Conservation (phyloP, 2,329 filamentous ascomycete genomes). For the Sclerotinia trifoliorum region DNA sequence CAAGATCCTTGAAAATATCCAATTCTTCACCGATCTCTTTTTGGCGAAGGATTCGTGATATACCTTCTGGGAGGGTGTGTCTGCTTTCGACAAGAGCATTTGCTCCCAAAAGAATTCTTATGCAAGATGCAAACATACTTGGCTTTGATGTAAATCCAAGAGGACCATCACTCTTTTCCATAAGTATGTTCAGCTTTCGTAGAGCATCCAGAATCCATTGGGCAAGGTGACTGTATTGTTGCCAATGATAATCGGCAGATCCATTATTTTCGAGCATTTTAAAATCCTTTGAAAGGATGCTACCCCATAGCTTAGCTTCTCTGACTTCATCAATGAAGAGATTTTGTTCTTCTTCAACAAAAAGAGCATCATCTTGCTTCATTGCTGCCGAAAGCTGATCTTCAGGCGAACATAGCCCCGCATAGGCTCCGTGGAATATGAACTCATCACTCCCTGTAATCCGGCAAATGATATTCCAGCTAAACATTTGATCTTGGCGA, state of each 20-base stretch:
- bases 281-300: constrained; percentile 41
- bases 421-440: not conserved
- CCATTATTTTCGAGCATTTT: not conserved
- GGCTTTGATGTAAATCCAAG: constrained; percentile 71
- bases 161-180: constrained; percentile 55
- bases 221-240: constrained; percentile 4
- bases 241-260: not conserved
- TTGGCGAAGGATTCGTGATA: not conserved
- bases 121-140: constrained; percentile 62
- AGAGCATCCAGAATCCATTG: constrained; percentile 48
- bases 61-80: not conserved
- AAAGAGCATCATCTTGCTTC: constrained; percentile 66
- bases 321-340: constrained; percentile 82
- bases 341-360: constrained; percentile 89
- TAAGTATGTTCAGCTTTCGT: constrained; percentile 26
- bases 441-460: constrained; percentile 29
- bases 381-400: constrained; percentile 48
- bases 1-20: constrained; percentile 9
- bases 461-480: constrained; percentile 26
- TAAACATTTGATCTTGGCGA: constrained; percentile 16
- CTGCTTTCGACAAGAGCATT: constrained; percentile 21
- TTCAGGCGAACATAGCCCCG: constrained; percentile 39
- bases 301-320: constrained; percentile 68
- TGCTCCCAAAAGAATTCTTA: constrained; percentile 44
- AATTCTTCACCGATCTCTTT: constrained; percentile 9